Evolutionary conservation across 139 green algal species (phyloP).

Genomic region (Chlorella vulgaris): DNA sequence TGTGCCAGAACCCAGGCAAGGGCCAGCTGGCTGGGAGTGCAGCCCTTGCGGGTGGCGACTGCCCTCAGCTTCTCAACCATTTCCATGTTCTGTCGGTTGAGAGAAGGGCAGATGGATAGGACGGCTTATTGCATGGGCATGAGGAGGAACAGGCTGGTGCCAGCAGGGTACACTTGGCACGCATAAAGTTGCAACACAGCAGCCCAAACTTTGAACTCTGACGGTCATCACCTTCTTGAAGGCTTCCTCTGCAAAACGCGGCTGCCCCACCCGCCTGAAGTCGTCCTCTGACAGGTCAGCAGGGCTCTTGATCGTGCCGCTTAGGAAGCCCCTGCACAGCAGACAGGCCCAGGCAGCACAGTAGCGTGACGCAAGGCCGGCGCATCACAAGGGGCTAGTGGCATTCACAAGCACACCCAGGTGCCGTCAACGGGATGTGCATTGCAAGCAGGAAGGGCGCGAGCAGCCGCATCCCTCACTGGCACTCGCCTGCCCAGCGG

Average conservation of each 20-base stretch:
- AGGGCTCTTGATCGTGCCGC: conserved; percentile 39
- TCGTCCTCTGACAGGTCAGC: conserved; percentile 49
- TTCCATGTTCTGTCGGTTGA: conserved; percentile 71
- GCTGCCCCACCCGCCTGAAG: conserved; percentile 32
- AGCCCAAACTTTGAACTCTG: neutral
- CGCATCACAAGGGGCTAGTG: neutral
- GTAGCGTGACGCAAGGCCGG: neutral
- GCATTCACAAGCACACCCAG: neutral
- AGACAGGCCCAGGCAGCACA: too few relatives aligned
- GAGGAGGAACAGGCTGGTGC: neutral
- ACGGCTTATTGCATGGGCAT: neutral
- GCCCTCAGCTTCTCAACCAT: conserved; percentile 63
- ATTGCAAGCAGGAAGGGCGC: neutral
- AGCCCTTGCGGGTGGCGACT: conserved; percentile 65
- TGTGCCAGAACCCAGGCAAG: conserved; percentile 77
- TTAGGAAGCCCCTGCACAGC: conserved; percentile 63
- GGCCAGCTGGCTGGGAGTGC: conserved; percentile 72
- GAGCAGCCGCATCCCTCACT: too few relatives aligned
- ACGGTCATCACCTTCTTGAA: conserved; percentile 28
- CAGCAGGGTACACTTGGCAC: neutral
- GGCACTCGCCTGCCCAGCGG: conserved; percentile 51
- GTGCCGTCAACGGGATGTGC: neutral
- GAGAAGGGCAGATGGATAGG: neutral
- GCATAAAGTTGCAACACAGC: neutral
- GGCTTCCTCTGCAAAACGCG: conserved; percentile 43